Base-by-base conservation (phyloP, 75 land plant genomes). In the Isoetes taiwanensis region DNA sequence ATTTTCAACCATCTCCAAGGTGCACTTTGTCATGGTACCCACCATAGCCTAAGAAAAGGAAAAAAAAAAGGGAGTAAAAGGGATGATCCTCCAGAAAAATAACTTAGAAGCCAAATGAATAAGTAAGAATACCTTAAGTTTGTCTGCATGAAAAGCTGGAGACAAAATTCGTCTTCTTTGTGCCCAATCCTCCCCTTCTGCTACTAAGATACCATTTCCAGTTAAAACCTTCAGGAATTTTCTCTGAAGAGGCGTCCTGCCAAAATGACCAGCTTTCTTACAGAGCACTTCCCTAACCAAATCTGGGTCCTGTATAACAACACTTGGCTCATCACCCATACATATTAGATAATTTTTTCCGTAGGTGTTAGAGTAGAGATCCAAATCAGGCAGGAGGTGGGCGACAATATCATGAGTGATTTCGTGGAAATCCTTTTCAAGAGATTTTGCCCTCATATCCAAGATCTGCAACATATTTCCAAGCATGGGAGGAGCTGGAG, bases 111-210 rank as follows among this genome's bases (percentile, higher is more conserved):
- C n/a, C n/a, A n/a, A n/a, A n/a, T n/a, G n/a, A n/a, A n/a, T n/a
- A n/a, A n/a, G n/a, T n/a, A n/a, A n/a, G n/a, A n/a, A n/a, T 16
- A 75, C 81, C 79, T 78, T 78, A 68, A 76, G 46, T 28, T 59
- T 58, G 29, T 76, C 75, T 33, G 62, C 8, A 38, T 46, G 54
- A 61, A 78, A 78, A 23, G 71, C 75, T 3, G 75, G 71, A 41
- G 30, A 46, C 32, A 67, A 30, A 26, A 69, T 14, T 29, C 54
- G 58, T 43, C 77, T 58, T 12, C 59, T 57, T 3, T 5, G 32
- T 0, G 64, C 72, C 77, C 77, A 74, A 31, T 64, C 41, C 17
- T 74, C 73, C 0, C 73, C 77, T 30, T 56, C 53, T 8, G 25
- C 4, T 46, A 19, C 50, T 19, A 46, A 6, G 6, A 46, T 16